Evolutionary conservation across 2,329 filamentous ascomycete species (phyloP), one percentile per base, ranked within the genome.

Genomic region (Ophiosphaerella narmari): DNA sequence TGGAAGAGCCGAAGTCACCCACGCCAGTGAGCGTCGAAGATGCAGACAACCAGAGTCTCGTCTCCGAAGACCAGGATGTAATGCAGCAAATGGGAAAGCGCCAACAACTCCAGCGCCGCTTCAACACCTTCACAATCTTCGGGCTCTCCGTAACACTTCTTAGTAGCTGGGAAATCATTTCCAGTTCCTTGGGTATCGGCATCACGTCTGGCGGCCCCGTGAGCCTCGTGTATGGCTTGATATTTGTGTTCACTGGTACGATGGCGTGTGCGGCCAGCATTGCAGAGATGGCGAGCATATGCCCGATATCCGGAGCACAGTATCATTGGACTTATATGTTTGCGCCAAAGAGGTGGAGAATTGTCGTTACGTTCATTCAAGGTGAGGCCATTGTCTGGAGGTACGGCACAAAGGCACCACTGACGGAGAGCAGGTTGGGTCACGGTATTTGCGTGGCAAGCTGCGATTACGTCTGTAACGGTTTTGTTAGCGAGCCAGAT

Each of bases 401-500:
- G n/a, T 16, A 6, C 6, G 35, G 6, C 6, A 38, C 35, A 7
- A 38, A 14, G 26, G 13, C 11, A 5, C 14, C 33, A 3, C 33
- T 34, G 33, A 24, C 7, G 37, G 7, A 14, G 6, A 26, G 4
- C 18, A 35, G 43, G 43, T 9, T 45, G 43, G 43, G 26, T 45
- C 4, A 38, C 34, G 5, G 35, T 39, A 5, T 39, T 45, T 11
- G 43, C 24, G 11, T 45, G 43, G 43, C 43, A 45, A 16, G 43
- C 35, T 11, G 24, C 26, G 2, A 33, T 6, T 2, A 23, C 34
- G 4, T 31, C 34, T 38, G 11, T 39, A 16, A 14, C 29, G 6
- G 29, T 45, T n/a, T 23, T 45, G 23, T 7, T 32, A 16, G 43
- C 36, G 26, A 18, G 24, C 5, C 35, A 50, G 32, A 49, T 60